Percentiles rank a stretch among this genome's conserved stretches.
phyloP scores from a whole-genome alignment of 257 asterid species.

The Nicotiana otophora region DNA sequence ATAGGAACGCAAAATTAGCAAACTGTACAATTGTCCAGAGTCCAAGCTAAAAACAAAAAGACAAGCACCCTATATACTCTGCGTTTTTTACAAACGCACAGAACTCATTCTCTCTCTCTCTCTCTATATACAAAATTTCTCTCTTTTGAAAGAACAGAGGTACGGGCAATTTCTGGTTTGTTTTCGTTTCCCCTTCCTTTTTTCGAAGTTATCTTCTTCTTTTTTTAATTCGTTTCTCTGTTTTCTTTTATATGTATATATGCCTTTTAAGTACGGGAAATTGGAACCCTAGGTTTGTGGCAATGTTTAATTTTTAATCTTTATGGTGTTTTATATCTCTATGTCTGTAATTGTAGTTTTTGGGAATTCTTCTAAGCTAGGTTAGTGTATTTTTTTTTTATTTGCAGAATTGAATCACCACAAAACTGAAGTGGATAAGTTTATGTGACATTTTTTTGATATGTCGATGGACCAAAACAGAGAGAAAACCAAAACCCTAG shows the following conservation, averaged over 20 bases:
- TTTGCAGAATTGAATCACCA: not conserved
- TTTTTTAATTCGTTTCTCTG: not conserved
- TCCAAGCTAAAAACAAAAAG: no score
- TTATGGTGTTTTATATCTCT: not conserved
- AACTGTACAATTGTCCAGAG: no score
- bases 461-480: not conserved
- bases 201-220: not conserved
- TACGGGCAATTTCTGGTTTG: not conserved
- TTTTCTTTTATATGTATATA: not conserved
- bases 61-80: no score
- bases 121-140: no score
- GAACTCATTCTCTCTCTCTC: no score
- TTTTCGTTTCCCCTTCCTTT: not conserved
- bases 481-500: conserved; percentile 3
- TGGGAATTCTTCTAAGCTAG: not conserved
- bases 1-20: no score
- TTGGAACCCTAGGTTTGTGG: not conserved
- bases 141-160: no score
- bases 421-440: not conserved
- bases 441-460: not conserved
- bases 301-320: not conserved
- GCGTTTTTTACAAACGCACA: no score
- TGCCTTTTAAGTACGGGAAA: not conserved
- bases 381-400: not conserved
- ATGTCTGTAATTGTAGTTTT: not conserved